Percentiles rank a stretch among this genome's conserved stretches.
phyloP scores from a whole-genome alignment of 768 basidiomycete genomes.

The Thelephora aurantiotincta region DNA sequence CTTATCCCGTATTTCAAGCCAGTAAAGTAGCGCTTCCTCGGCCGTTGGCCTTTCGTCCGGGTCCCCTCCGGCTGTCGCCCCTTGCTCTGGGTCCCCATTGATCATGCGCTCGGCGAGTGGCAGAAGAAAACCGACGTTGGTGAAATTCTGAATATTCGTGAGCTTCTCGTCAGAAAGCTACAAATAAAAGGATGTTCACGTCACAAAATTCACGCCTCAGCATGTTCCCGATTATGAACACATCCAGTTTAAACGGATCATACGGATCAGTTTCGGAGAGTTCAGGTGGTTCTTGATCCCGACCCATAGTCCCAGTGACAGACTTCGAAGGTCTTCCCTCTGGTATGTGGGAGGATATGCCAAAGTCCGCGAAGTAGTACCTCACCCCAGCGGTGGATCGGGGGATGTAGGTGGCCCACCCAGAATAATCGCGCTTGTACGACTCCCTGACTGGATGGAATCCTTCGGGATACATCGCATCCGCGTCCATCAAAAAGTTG shows the following conservation, averaged over 20 bases:
- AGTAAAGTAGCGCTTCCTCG: conserved; percentile 2
- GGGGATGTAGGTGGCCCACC: not conserved
- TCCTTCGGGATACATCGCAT: conserved; percentile 2
- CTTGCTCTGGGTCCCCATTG: not conserved
- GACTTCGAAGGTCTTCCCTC: conserved; percentile 1
- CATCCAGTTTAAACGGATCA: conserved; percentile 18
- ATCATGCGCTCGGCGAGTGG: conserved; percentile 6
- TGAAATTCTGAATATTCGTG: conserved; percentile 4
- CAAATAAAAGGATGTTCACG: not conserved
- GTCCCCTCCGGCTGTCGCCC: conserved; percentile 9
- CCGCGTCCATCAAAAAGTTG: conserved; percentile 8
- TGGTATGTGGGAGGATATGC: conserved; percentile 5
- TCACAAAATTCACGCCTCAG: conserved; percentile 11
- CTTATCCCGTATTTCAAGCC: not conserved
- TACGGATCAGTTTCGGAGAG: conserved; percentile 11
- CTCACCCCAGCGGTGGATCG: conserved; percentile 2
- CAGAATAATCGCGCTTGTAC: not conserved
- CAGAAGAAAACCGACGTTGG: conserved; percentile 2
- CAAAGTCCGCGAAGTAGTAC: conserved; percentile 11
- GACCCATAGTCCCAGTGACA: conserved; percentile 4
- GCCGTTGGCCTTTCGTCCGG: conserved; percentile 7
- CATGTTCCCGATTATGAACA: conserved; percentile 15
- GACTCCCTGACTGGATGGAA: conserved; percentile 2
- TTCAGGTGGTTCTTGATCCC: conserved; percentile 13
- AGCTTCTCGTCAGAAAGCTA: not conserved